Base-by-base conservation (phyloP, 345 rosid species). In the Gossypium arboreum region DNA sequence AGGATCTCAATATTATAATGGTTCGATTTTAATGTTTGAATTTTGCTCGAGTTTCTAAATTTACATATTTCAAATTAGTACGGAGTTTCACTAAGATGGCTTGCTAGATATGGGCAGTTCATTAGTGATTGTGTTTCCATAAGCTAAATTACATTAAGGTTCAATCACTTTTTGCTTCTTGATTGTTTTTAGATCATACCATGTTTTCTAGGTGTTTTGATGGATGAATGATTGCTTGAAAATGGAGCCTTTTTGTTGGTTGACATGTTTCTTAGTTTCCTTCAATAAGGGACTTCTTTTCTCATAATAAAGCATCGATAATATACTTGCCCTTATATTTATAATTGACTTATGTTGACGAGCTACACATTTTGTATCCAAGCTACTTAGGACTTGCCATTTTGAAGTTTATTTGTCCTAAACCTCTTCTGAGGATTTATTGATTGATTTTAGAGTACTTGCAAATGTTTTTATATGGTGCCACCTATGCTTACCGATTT, bases 1-100 rank as follows among this genome's bases (percentile, higher is more conserved):
- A 96, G 88, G 99, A 93, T 83, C 99, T 96, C 76, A 96, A 96
- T 76, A 89, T 93, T 51, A 96, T 96, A 61, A 96, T 93, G 99
- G 99, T 93, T 77, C 71, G 90, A 43, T 76, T 59, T 62, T 68
- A 45, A 22, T 27, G 17, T 76, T 71, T 78, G 34, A n/a, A 48
- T 68, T 78, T 16, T 63, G 7, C 24, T 68, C 1, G 18, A 22
- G 29, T 17, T 51, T 17, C 4, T 17, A 17, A 9, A 16, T 48
- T 68, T 25, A 41, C 57, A 0, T 4, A 12, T 34, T 70, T 11
- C 39, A n/a, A 34, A 59, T 56, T 3, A 22, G 27, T 18, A 12
- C 20, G 16, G 29, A 7, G 34, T 72, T 56, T 56, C 60, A 70
- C 7, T 24, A 8, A 54, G 45, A 51, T 69, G 16, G 34, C 64